Base-by-base conservation (phyloP, 805 yeast species). In the Cyberlindnera veronae region DNA sequence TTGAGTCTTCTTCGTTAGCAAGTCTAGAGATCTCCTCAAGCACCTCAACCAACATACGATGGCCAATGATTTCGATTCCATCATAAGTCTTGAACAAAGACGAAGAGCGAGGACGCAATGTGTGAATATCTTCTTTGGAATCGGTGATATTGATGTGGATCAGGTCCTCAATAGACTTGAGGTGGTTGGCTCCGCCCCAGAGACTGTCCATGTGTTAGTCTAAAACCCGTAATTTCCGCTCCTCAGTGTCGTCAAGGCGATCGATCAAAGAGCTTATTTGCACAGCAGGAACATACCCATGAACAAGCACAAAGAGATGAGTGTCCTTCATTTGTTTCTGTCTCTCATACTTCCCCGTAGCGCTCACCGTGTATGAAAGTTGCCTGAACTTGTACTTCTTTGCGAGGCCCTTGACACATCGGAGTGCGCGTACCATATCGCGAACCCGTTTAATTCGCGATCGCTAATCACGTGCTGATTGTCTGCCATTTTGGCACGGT, bases 11-110 rank as follows among this genome's bases (percentile, higher is more conserved):
- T 10, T 64, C 63, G 13, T 44, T 45, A 9, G 11, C 15, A 19
- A 69, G 58, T 10, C 47, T 55, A 14, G 61, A 62, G 21, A 76
- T 61, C 50, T 70, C 70, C 7, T 57, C 56, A 28, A 72, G 66
- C 13, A 90, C 68, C 58, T 88, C 96, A 23, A 72, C 68, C n/a
- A 83, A 55, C 28, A 86, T 76, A 13, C 89, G 66, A 44, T 81
- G 77, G 3, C 90, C 89, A 42, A 83, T 75, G 36, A 81, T 71
- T 49, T 78, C 80, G 16, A 88, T 69, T 3, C 98, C 98, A 56
- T 90, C 96, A 54, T 86, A 85, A 0, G 96, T 86, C 53, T 79
- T 76, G 53, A 82, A 76, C 24, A 84, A 80, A 0, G 83, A 71
- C 47, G 84, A 87, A 1, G 81, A 68, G 13, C 57, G 74, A 11